phyloP scores from a whole-genome alignment of 768 basidiomycete species.

The Pisolithus tinctorius region DNA sequence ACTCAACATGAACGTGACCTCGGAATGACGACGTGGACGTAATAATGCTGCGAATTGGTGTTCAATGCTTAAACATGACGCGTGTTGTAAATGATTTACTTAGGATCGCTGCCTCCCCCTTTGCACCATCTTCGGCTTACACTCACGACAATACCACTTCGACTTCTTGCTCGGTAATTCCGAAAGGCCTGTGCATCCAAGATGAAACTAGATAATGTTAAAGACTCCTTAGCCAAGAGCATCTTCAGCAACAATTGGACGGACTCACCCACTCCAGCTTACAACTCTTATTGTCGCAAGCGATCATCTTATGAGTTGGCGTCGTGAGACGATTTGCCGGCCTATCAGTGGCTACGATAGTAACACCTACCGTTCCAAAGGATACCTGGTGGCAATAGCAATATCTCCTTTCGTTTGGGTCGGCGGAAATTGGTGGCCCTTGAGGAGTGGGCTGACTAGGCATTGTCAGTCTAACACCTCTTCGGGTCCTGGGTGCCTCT shows the following conservation, averaged over 20 bases:
- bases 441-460: conserved; percentile 21
- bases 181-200: conserved; percentile 56
- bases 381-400: conserved; percentile 80
- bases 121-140: conserved; percentile 33
- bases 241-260: neutral
- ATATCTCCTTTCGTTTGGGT: conserved; percentile 55
- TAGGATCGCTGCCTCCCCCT: conserved; percentile 28
- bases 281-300: conserved; percentile 69
- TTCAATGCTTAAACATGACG: too few relatives aligned
- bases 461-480: conserved; percentile 30
- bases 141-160: conserved; percentile 72
- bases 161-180: conserved; percentile 48
- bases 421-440: conserved; percentile 19
- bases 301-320: conserved; percentile 62
- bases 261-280: conserved; percentile 74
- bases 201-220: conserved; percentile 55
- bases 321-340: conserved; percentile 2
- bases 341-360: conserved; percentile 1
- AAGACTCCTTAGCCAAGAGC: neutral
- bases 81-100: neutral
- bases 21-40: conserved; percentile 14
- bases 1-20: conserved; percentile 50
- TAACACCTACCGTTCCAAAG: conserved; percentile 62
- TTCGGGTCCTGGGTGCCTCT: conserved; percentile 17
- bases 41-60: neutral